Percentiles rank a stretch among this genome's conserved stretches.
These are phyloP conservation scores for Cladosporium colombiae DNA, from an alignment of 2,329 filamentous ascomycete species.

Conservation along the genomic window DNA sequence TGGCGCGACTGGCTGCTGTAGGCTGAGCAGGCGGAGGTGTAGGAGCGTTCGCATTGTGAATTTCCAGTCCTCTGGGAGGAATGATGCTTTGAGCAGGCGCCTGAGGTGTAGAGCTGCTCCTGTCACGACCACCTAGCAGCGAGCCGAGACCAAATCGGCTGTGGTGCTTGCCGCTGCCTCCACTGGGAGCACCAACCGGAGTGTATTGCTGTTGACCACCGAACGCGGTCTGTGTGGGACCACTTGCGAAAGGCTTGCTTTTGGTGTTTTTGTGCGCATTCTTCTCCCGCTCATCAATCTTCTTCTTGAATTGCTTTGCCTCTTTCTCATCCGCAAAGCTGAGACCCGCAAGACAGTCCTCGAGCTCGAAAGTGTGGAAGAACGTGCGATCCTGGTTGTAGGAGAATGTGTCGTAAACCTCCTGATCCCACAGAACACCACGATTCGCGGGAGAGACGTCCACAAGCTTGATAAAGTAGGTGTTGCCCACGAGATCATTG, in stretches of 20 bases:
- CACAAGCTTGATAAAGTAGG: slow-evolving; percentile 96
- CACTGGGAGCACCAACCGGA: slow-evolving; percentile 34
- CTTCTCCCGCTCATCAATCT: slow-evolving; percentile 94
- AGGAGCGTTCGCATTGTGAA: slow-evolving; percentile 42
- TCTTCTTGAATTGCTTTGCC: slow-evolving; percentile 94
- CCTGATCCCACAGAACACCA: slow-evolving; percentile 95
- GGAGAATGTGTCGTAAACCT: slow-evolving; percentile 90
- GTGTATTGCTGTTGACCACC: slow-evolving; percentile 27
- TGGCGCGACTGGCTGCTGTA: slow-evolving; percentile 38
- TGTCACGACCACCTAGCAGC: slow-evolving; percentile 50
- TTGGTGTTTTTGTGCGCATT: slow-evolving; percentile 86
- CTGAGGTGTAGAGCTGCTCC: slow-evolving; percentile 46
- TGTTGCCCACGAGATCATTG: slow-evolving; percentile 92
- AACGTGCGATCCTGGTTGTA: slow-evolving; percentile 98
- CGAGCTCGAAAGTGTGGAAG: slow-evolving; percentile 96
- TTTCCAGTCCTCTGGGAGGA: slow-evolving; percentile 45
- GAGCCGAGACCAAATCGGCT: slow-evolving; percentile 55
- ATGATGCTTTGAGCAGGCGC: slow-evolving; percentile 52
- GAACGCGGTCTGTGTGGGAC: slow-evolving; percentile 38
- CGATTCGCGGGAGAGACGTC: slow-evolving; percentile 84
- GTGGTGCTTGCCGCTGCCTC: slow-evolving; percentile 39
- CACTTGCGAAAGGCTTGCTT: slow-evolving; percentile 68
- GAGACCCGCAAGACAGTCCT: slow-evolving; percentile 84
- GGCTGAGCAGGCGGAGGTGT: slow-evolving; percentile 24
- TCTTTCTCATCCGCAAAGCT: slow-evolving; percentile 98